Base-by-base conservation (phyloP, 2,329 filamentous ascomycete genomes). In the Aspergillus texensis region DNA sequence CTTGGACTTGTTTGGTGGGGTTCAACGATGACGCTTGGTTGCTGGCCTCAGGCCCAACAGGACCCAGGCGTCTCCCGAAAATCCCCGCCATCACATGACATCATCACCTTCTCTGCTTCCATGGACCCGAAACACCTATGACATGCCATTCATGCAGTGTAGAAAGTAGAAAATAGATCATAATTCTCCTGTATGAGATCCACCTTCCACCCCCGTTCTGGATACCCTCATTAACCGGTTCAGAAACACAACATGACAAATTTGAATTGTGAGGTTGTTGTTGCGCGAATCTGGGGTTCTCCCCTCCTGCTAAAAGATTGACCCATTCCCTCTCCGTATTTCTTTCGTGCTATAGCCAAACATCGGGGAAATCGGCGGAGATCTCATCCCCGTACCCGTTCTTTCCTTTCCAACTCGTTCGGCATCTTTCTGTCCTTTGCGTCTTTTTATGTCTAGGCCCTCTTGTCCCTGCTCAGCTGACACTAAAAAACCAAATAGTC, bases 21-120 rank as follows among this genome's bases (percentile, higher is more conserved):
- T 63, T 59, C 52, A 32, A 28, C 39, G 53, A 70, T 68, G 68
- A 69, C 67, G 66, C 66, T 54, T 54, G 45, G 28, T 60, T 50
- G 34, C 21, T 60, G 43, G 67, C 66, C 67, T 69, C 62, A 67
- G 68, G 67, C 68, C 26, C 1, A 1, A 19, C 21, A 50, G 12
- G 6, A 26, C 45, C 45, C 45, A 46, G 10, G 19, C 52, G 6
- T 16, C 43, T 70, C 66, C 70, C 70, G 69, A 62, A 62, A 72
- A 65, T 57, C 70, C 70, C 70, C 70, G 69, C 63, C 60, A 66
- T 70, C 68, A 68, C 68, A 69, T 70, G 68, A 70, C 68, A 70
- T 70, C 67, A 70, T 68, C 50, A 57, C 60, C 50, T 24, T 52
- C 41, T 34, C 34, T 50, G 45, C 57, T 53, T 45, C 54, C 61